phyloP scores from a whole-genome alignment of 148 eudicot genomes.

The Spergularia marina region DNA sequence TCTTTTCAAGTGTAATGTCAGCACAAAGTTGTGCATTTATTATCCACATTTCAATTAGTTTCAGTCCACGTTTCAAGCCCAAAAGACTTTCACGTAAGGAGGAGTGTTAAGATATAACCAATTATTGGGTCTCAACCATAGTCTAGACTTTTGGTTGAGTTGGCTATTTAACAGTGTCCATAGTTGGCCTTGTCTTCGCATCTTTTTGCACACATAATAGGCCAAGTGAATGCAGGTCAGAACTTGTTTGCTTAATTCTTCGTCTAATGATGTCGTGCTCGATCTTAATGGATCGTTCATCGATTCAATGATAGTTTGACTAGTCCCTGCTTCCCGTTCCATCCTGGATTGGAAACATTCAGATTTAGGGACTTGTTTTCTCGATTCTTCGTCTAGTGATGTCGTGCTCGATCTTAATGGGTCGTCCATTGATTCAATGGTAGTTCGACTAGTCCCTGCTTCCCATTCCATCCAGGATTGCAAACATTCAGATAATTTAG shows the following conservation, averaged over 20 bases:
- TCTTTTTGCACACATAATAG: conserved; percentile 1
- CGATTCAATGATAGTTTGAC: background rate
- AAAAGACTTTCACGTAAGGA: no score
- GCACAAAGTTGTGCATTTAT: no score
- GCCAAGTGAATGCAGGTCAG: conserved; percentile 5
- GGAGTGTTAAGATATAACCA: no score
- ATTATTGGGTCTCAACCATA: no score
- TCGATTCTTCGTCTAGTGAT: background rate
- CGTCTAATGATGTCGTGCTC: background rate
- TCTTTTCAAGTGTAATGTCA: no score
- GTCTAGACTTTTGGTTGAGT: no score
- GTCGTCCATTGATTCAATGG: background rate
- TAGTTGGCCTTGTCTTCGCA: conserved; percentile 5
- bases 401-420: background rate
- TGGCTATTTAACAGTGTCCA: no score
- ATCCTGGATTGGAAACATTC: no score
- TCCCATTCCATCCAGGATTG: conserved; percentile 11
- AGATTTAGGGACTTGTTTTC: background rate
- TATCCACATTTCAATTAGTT: no score
- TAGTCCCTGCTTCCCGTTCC: background rate
- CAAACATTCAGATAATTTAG: background rate
- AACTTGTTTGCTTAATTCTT: conserved; percentile 4
- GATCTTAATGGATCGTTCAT: background rate
- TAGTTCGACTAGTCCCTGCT: no score
- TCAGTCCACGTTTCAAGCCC: no score